These are phyloP conservation scores for Quercus engelmannii DNA, from an alignment of 306 rosid species.

Conservation along the genomic window DNA sequence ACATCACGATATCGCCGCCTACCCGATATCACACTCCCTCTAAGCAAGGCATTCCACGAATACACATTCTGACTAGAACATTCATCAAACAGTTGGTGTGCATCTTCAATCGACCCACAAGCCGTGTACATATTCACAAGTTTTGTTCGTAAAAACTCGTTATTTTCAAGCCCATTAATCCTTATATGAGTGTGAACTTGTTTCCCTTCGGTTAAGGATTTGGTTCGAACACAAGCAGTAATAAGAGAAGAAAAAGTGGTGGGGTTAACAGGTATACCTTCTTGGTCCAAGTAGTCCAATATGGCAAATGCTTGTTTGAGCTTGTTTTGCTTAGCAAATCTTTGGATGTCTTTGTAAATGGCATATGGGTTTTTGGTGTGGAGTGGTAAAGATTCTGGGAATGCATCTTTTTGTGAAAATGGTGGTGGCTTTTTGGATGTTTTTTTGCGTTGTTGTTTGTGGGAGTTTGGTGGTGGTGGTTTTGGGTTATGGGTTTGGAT, in stretches of 20 bases:
- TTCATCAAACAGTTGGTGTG: conserved; percentile 48
- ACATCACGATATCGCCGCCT: conserved; percentile 40
- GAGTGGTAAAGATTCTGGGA: conserved; percentile 68
- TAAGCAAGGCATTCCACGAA: conserved; percentile 71
- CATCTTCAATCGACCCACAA: conserved; percentile 56
- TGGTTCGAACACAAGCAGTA: conserved; percentile 57
- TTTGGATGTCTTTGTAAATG: conserved; percentile 53
- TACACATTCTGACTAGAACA: conserved; percentile 45
- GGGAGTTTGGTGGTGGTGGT: neutral
- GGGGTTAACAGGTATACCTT: conserved; percentile 59
- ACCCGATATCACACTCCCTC: conserved; percentile 71
- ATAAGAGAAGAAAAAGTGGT: conserved; percentile 67
- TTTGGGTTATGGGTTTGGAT: conserved; percentile 1
- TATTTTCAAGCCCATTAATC: conserved; percentile 54
- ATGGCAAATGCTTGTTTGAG: conserved; percentile 50
- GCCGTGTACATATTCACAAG: conserved; percentile 56
- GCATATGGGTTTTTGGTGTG: conserved; percentile 63
- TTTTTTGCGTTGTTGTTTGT: neutral
- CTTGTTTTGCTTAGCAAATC: conserved; percentile 49
- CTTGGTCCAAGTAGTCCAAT: conserved; percentile 63
- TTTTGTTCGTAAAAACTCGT: conserved; percentile 47
- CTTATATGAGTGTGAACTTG: conserved; percentile 48
- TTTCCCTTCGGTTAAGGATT: conserved; percentile 36
- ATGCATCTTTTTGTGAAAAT: conserved; percentile 50
- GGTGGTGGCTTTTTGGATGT: neutral